Evolutionary conservation across 306 rosid genomes (phyloP).

Genomic region (Corylus heterophylla): DNA sequence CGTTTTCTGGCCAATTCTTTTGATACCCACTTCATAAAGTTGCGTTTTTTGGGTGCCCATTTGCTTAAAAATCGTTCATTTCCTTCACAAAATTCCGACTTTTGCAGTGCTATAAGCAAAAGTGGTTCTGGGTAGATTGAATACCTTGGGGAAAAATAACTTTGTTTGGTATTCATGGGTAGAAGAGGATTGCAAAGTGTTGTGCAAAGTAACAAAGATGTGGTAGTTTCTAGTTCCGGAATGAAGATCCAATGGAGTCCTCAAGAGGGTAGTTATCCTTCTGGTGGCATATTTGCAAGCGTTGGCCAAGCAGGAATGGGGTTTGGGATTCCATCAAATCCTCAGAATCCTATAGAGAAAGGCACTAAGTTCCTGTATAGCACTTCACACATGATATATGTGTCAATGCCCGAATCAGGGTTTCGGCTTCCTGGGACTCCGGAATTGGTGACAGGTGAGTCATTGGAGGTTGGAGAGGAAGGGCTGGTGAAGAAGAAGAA

Average conservation of each 20-base stretch:
- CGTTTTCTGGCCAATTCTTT: constrained; percentile 1
- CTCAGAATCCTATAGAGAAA: constrained; percentile 8
- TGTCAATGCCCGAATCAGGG: constrained; percentile 15
- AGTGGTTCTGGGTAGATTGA: constrained; percentile 17
- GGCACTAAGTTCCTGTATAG: constrained; percentile 21
- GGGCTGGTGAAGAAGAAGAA: constrained; percentile 19
- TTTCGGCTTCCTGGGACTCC: not conserved
- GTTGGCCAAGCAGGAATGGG: constrained; percentile 38
- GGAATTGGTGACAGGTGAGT: constrained; percentile 17
- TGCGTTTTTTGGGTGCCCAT: constrained; percentile 20
- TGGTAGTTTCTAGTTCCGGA: constrained; percentile 40
- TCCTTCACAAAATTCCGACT: constrained; percentile 13
- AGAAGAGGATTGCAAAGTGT: constrained; percentile 26
- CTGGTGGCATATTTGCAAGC: constrained; percentile 38
- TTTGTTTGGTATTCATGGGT: constrained; percentile 33
- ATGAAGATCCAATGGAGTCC: constrained; percentile 35
- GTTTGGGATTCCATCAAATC: constrained; percentile 30
- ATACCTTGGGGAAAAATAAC: constrained; percentile 1
- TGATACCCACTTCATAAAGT: not conserved
- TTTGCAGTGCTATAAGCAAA: not conserved
- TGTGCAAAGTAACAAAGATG: constrained; percentile 28
- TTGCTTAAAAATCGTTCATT: not conserved
- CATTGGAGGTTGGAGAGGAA: constrained; percentile 30
- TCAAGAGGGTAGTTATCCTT: constrained; percentile 6
- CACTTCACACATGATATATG: constrained; percentile 28